Conservation (phyloP, 768 basidiomycete genomes). For the Pisolithus tinctorius region DNA sequence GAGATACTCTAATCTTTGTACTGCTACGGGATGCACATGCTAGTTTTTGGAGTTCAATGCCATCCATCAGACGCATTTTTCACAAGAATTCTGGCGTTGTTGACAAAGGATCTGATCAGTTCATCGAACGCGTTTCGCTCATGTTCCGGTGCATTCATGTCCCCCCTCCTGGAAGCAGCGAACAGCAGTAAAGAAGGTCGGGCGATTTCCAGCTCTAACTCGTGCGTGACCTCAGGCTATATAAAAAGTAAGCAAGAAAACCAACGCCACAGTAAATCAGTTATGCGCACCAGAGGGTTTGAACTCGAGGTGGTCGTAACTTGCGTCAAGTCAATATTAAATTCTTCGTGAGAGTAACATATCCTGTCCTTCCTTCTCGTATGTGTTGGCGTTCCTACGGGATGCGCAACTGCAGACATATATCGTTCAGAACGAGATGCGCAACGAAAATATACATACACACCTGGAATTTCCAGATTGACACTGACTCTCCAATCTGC, state of each 20-base stretch:
- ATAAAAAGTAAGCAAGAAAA: not conserved
- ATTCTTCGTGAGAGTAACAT: slow-evolving; percentile 91
- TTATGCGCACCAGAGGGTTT: slow-evolving; percentile 41
- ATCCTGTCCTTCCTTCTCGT: slow-evolving; percentile 83
- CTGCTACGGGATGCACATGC: not conserved
- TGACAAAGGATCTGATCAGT: slow-evolving; percentile 86
- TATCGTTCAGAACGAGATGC: not conserved
- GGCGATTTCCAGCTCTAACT: slow-evolving; percentile 85
- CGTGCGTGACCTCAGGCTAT: slow-evolving; percentile 69
- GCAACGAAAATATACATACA: slow-evolving; percentile 18
- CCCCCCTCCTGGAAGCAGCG: slow-evolving; percentile 62
- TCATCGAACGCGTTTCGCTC: slow-evolving; percentile 83
- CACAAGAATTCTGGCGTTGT: slow-evolving; percentile 85
- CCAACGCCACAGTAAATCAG: slow-evolving; percentile 1
- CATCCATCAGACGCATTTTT: slow-evolving; percentile 62
- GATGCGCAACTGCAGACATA: slow-evolving; percentile 48
- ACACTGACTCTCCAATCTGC: slow-evolving; percentile 95
- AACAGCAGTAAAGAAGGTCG: slow-evolving; percentile 65
- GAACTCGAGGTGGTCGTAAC: slow-evolving; percentile 55
- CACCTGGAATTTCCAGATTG: slow-evolving; percentile 84
- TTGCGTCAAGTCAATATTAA: slow-evolving; percentile 89
- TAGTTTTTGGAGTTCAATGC: slow-evolving; percentile 16
- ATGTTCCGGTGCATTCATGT: slow-evolving; percentile 49
- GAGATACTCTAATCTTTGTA: not conserved
- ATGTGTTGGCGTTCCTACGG: slow-evolving; percentile 52